phyloP scores from a whole-genome alignment of 352 stramenopile species.

The Phytophthora citrophthora region DNA sequence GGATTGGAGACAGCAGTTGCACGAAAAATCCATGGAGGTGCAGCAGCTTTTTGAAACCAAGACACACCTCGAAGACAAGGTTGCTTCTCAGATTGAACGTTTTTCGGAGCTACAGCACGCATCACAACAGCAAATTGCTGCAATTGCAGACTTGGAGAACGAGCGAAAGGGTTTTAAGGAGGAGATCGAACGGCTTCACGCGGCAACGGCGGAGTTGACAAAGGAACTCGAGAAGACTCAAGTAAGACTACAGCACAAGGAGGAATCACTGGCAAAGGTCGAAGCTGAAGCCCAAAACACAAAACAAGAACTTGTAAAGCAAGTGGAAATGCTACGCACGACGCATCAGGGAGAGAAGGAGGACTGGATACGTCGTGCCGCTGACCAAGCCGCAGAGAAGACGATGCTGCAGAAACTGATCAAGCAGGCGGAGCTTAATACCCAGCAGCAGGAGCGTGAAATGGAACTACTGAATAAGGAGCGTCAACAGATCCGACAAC shows the following conservation, averaged over 20 bases:
- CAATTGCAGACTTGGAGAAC: conserved; percentile 43
- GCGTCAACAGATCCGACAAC: conserved; percentile 42
- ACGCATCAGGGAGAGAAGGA: conserved; percentile 59
- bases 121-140: conserved; percentile 42
- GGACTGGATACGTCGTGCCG: conserved; percentile 66
- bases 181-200: conserved; percentile 45
- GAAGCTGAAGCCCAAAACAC: conserved; percentile 35
- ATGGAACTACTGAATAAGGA: conserved; percentile 59
- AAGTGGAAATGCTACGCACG: conserved; percentile 44
- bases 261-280: conserved; percentile 40
- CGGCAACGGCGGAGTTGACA: conserved; percentile 31
- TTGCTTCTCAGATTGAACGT: conserved; percentile 40
- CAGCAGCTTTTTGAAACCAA: conserved; percentile 54
- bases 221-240: conserved; percentile 66
- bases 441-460: conserved; percentile 36
- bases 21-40: conserved; percentile 56
- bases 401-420: conserved; percentile 58
- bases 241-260: conserved; percentile 56
- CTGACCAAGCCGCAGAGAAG: conserved; percentile 68
- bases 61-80: conserved; percentile 61
- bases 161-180: conserved; percentile 30
- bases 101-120: conserved; percentile 49
- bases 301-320: conserved; percentile 43
- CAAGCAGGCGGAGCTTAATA: conserved; percentile 41
- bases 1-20: conserved; percentile 52